Evolutionary conservation across 225 moss, liverwort and hornwort species (phyloP).

Genomic region (Thuidium tamariscinum): DNA sequence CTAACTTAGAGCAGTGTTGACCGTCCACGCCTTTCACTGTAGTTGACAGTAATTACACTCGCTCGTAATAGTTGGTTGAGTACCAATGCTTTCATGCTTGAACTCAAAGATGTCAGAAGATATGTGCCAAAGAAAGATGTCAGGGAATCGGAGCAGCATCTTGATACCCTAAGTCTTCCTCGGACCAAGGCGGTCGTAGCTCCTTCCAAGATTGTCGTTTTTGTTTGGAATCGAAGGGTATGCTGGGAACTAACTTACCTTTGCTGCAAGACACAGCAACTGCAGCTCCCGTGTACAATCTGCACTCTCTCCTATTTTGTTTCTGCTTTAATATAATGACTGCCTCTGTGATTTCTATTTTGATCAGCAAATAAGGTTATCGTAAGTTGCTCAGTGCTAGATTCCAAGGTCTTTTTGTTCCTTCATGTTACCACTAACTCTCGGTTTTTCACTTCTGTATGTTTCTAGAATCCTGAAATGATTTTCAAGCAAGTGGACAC

Average conservation of each 20-base stretch:
- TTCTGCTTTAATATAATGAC: not conserved
- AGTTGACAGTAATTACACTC: not conserved
- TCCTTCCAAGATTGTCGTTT: not conserved
- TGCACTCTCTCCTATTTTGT: not conserved
- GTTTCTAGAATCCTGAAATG: not conserved
- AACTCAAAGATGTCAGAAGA: not conserved
- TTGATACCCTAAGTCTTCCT: not conserved
- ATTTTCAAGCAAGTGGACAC: not conserved
- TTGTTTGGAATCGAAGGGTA: not conserved
- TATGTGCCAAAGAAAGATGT: not conserved
- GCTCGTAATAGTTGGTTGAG: not conserved
- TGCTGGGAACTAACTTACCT: not conserved
- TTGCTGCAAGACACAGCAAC: not conserved
- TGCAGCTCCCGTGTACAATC: not conserved
- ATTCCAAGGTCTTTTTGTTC: not conserved
- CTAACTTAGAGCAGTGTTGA: not conserved
- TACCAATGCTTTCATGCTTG: not conserved
- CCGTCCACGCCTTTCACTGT: not conserved
- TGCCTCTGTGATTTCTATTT: not conserved
- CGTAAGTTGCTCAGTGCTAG: not conserved
- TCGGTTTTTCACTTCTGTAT: not conserved
- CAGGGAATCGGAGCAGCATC: not conserved
- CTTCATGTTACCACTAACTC: not conserved
- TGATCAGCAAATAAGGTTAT: not conserved
- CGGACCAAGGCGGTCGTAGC: not conserved